A percentile compares a stretch with the other conserved stretches of the same genome.
Conservation (phyloP, 345 rosid genomes). For the Sonneratia caseolaris region DNA sequence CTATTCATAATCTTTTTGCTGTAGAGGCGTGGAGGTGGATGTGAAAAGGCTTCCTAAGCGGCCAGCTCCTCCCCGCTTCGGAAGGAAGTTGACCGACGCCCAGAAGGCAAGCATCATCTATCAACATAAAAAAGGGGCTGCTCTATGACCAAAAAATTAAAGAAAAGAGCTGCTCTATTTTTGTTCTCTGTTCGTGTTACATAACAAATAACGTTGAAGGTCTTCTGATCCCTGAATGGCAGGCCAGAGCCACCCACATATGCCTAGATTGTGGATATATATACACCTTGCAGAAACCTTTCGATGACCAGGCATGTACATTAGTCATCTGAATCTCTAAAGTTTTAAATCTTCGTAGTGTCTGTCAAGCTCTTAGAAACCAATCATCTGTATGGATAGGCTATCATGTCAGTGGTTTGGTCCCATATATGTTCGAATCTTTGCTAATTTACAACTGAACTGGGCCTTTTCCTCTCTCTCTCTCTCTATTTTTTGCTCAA, state of each 20-base stretch:
- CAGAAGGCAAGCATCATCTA: slow-evolving; percentile 48
- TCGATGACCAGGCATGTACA: slow-evolving; percentile 67
- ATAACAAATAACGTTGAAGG: neutral
- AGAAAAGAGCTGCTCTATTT: neutral
- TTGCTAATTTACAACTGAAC: neutral
- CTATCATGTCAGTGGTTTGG: too few relatives aligned
- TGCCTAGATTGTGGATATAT: slow-evolving; percentile 95
- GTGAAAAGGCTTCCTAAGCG: slow-evolving; percentile 80
- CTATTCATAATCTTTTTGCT: neutral
- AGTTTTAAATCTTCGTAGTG: neutral
- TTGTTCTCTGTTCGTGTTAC: neutral
- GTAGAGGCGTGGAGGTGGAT: slow-evolving; percentile 81
- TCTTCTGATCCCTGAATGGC: slow-evolving; percentile 18
- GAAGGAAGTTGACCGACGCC: slow-evolving; percentile 80
- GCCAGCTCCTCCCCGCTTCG: slow-evolving; percentile 95
- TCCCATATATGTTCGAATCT: too few relatives aligned
- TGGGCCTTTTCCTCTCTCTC: too few relatives aligned
- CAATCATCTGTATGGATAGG: too few relatives aligned
- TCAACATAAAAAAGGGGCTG: neutral
- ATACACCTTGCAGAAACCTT: slow-evolving; percentile 63
- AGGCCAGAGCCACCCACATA: slow-evolving; percentile 90
- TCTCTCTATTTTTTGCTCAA: neutral
- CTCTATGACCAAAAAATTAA: too few relatives aligned
- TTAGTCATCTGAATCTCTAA: neutral
- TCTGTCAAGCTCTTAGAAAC: too few relatives aligned